Base-by-base conservation (phyloP, 2,329 filamentous ascomycete genomes). In the Fusarium foetens region DNA sequence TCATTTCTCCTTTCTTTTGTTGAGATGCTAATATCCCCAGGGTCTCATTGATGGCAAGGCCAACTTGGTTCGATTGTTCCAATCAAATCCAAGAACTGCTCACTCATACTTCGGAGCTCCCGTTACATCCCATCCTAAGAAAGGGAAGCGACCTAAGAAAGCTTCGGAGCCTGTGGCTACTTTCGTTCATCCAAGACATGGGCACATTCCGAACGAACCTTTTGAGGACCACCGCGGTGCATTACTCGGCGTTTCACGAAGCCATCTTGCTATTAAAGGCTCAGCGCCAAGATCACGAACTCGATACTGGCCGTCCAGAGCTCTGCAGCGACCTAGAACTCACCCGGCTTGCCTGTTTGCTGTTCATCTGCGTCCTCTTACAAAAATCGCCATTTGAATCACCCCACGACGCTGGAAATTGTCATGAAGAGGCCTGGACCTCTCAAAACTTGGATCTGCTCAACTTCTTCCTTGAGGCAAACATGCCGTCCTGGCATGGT, bases 51-150 rank as follows among this genome's bases (percentile, higher is more conserved):
- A 65, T 63, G 58, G 35, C 41, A 10, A 63, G 52, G 6, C 62
- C 62, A 1, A 63, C 48, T 10, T 65, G 62, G 62, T 48, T 65
- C 14, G 58, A 65, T 9, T 65, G 62, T 43, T 65, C 62, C 8
- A 65, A 65, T 10, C 62, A 65, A 29, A 63, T 65, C 13, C 39
- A 63, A 38, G 62, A 63, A 3, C 23, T 65, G 0, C 61, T 49
- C 4, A 25, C 10, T 7, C 39, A 36, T 5, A 6, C 12, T 8
- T 23, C 51, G 23, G 23, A 54, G 16, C 23, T 29, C 41, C 10
- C 27, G 13, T 27, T 21, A 8, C 33, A 48, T 16, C 48, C 62
- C 21, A n/a, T 38, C 6, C 35, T 55, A 0, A 31, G 48, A 5
- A 31, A 33, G 1, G 35, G 6, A 14, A 35, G 35, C 6, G 41